These are phyloP conservation scores for Fusarium sp. DNA, from an alignment of 2,329 filamentous ascomycete species.

Conservation along the genomic window DNA sequence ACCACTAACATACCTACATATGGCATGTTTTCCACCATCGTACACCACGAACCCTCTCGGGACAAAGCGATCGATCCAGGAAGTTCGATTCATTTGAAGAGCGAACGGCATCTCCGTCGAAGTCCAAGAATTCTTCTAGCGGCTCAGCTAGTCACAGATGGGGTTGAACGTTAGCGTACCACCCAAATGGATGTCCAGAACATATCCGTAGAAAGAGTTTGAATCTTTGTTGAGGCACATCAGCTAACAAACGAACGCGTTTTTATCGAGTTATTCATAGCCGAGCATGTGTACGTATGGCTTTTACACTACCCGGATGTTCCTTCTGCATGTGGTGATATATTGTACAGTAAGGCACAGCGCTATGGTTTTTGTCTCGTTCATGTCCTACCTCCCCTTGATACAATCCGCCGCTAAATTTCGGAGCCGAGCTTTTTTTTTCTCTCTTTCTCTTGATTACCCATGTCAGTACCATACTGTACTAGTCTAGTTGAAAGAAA, in stretches of 20 bases:
- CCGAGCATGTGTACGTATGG: background rate
- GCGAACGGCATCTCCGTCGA: slow-evolving; percentile 18
- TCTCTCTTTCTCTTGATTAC: background rate
- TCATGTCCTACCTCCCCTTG: background rate
- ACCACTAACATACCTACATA: background rate
- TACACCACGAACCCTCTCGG: slow-evolving; percentile 7
- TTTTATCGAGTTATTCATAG: background rate
- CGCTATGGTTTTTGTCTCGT: background rate
- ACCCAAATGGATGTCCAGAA: background rate
- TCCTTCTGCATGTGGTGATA: background rate
- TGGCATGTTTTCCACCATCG: background rate
- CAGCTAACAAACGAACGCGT: background rate
- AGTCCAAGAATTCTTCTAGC: slow-evolving; percentile 23
- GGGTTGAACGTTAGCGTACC: background rate
- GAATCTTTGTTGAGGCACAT: background rate
- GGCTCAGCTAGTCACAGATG: slow-evolving; percentile 9
- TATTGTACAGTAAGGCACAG: background rate
- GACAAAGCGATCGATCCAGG: slow-evolving; percentile 7
- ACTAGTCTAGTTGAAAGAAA: background rate
- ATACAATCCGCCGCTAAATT: background rate
- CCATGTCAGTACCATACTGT: background rate
- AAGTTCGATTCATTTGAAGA: background rate
- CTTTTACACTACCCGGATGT: background rate
- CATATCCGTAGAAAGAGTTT: background rate
- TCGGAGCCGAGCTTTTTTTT: slow-evolving; percentile 14